Percentiles rank a stretch among this genome's conserved stretches.
Conservation (phyloP, 2,329 filamentous ascomycete species). For the Trichoderma koningiopsis region DNA sequence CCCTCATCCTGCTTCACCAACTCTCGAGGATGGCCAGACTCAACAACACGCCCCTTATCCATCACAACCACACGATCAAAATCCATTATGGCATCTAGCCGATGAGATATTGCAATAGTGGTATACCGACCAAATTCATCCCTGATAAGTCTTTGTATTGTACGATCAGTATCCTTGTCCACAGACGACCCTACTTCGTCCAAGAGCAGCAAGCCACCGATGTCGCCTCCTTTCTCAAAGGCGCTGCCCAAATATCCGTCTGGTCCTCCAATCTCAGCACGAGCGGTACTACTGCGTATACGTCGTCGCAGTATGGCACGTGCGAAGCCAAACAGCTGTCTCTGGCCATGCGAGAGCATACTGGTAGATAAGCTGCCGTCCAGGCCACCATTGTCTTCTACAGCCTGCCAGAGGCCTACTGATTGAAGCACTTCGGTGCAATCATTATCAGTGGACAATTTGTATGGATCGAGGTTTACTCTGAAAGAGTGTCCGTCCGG, state of each 20-base stretch:
- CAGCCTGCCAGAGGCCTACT: conserved; percentile 39
- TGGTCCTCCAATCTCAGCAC: neutral
- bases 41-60: conserved; percentile 33
- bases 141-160: conserved; percentile 31
- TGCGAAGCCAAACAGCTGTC: conserved; percentile 65
- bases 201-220: conserved; percentile 30
- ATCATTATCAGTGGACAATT: conserved; percentile 36
- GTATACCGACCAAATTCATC: conserved; percentile 33
- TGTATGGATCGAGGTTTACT: conserved; percentile 48
- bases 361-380: conserved; percentile 47
- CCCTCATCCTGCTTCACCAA: conserved; percentile 30
- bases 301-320: conserved; percentile 54
- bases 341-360: conserved; percentile 59
- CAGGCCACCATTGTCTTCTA: conserved; percentile 41
- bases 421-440: conserved; percentile 41
- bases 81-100: conserved; percentile 33
- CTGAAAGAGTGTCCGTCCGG: conserved; percentile 46
- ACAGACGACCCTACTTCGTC: conserved; percentile 41
- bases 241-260: neutral
- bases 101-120: conserved; percentile 37
- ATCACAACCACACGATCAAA: conserved; percentile 38
- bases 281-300: neutral
- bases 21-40: conserved; percentile 33
- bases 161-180: conserved; percentile 35
- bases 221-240: conserved; percentile 6